Base-by-base conservation (phyloP, 768 basidiomycete genomes). In the Tubosaeta sp. region DNA sequence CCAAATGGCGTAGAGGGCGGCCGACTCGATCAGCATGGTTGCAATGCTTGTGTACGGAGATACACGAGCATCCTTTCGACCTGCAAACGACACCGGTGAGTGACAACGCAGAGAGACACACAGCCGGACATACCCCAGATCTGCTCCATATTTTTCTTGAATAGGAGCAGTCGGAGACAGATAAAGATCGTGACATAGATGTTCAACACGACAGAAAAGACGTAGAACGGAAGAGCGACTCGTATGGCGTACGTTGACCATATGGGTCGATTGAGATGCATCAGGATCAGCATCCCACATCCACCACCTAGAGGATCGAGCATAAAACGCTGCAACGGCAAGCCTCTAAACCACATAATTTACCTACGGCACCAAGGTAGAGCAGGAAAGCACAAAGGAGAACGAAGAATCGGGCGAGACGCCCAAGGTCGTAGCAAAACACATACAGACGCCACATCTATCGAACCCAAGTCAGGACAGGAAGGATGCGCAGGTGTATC, bases 401-500 rank as follows among this genome's bases (percentile, higher is more conserved):
- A 7, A 37, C 14, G 27, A 51, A 29, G 5, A 11, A 12, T 14
- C 43, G 26, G 34, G n/a, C 6, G 3, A 22, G 12, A 8, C 13
- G 33, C 19, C 17, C n/a, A 31, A 12, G 19, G 9, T 27, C 50
- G 44, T 29, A 19, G 34, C 45, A 38, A 25, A 44, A 38, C 3
- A 51, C 4, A 25, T 35, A 11, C 5, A 51, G 42, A 5, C 50
- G 43, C 50, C 50, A 51, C 12, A 51, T n/a, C 50, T 51, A 38
- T 17, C 16, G 9, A 16, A 17, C 12, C 26, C 16, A 31, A 14
- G 22, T 46, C 26, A 51, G 43, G 19, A 4, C 7, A 34, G 44
- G 22, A 13, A 10, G 17, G 11, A 45, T 1, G 1, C 32, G 7
- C 5, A 27, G 5, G 32, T 1, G 22, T 17, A 16, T 14, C 6